Percentiles rank a stretch among this genome's conserved stretches.
These are phyloP conservation scores for Lentinula detonsa DNA, from an alignment of 768 basidiomycete species.

Conservation along the genomic window DNA sequence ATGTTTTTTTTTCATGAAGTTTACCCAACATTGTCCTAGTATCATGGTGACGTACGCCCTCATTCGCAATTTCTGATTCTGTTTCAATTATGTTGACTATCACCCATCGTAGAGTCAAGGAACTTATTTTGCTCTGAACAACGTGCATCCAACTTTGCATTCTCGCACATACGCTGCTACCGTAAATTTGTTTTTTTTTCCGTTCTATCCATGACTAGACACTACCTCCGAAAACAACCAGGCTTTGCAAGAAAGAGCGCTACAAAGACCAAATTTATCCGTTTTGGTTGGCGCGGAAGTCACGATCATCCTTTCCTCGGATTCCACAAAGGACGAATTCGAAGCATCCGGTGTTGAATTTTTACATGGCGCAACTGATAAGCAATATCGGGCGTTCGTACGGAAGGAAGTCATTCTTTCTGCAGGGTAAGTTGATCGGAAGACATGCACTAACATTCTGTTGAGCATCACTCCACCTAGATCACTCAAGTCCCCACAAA, in stretches of 20 bases:
- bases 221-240: background rate
- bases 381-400: slow-evolving; percentile 28
- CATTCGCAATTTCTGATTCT: background rate
- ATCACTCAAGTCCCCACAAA: slow-evolving; percentile 40
- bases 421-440: slow-evolving; percentile 23
- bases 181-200: slow-evolving; percentile 13
- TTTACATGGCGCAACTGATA: slow-evolving; percentile 15
- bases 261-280: slow-evolving; percentile 16
- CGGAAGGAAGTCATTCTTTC: slow-evolving; percentile 46
- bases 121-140: background rate
- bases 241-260: background rate
- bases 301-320: background rate
- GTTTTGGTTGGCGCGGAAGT: slow-evolving; percentile 12
- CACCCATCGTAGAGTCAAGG: background rate
- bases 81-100: background rate
- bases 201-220: background rate
- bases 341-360: slow-evolving; percentile 45
- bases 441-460: background rate
- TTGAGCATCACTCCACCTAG: slow-evolving; percentile 10
- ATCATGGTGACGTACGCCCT: background rate
- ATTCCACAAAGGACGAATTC: slow-evolving; percentile 11
- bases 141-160: slow-evolving; percentile 18
- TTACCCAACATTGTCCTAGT: background rate
- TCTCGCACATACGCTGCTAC: slow-evolving; percentile 23
- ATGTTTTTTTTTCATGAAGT: background rate